A percentile compares a stretch with the other conserved stretches of the same genome.
Evolutionary conservation across 108 stramenopile species (phyloP).

Genomic region (Cyclotella cryptica): DNA sequence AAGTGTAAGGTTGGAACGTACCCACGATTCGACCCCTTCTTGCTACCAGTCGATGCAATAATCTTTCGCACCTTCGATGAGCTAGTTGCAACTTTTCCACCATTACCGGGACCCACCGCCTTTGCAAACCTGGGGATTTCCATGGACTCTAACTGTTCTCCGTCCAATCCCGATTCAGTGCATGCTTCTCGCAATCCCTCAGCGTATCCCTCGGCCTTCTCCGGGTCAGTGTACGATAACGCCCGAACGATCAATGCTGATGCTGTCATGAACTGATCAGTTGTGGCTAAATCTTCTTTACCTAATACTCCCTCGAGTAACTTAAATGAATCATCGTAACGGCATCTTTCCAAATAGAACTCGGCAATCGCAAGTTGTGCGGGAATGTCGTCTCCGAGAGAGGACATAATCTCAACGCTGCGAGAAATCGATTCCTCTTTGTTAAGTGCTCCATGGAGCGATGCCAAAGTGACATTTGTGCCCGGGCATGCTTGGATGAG

Average conservation of each 20-base stretch:
- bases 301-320: conserved; percentile 53
- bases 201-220: conserved; percentile 46
- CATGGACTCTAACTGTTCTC: conserved; percentile 67
- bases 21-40: conserved; percentile 19
- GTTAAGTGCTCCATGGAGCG: conserved; percentile 41
- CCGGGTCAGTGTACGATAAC: conserved; percentile 59
- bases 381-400: conserved; percentile 25
- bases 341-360: conserved; percentile 56
- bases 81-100: conserved; percentile 10
- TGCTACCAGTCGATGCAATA: conserved; percentile 47
- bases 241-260: conserved; percentile 66
- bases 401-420: conserved; percentile 35
- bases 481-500: conserved; percentile 64
- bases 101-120: conserved; percentile 14
- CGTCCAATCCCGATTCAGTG: conserved; percentile 44
- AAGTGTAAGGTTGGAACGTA: background rate
- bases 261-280: conserved; percentile 30
- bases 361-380: conserved; percentile 54
- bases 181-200: conserved; percentile 32
- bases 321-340: conserved; percentile 64
- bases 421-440: conserved; percentile 10
- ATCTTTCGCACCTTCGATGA: conserved; percentile 41
- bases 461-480: conserved; percentile 62
- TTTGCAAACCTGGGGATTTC: conserved; percentile 68
- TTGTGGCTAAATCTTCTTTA: conserved; percentile 28